Conservation (phyloP, 495 filamentous ascomycete species). For the Rhizodiscina lignyota region DNA sequence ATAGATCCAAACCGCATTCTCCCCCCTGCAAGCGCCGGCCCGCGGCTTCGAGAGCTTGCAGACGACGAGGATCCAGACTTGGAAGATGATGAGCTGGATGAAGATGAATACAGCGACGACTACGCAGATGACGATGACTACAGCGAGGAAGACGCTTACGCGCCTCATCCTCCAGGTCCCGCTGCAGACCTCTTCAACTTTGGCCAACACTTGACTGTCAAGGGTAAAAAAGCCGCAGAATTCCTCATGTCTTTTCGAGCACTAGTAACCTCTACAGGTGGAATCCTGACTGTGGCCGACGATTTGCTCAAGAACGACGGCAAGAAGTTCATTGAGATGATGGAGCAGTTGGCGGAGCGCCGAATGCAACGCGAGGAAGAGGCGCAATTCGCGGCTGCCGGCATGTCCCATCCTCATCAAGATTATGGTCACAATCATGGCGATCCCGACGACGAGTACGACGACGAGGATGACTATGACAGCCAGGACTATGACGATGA, state of each 20-base stretch:
- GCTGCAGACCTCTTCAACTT: constrained; percentile 85
- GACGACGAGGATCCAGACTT: constrained; percentile 46
- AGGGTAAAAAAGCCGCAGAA: constrained; percentile 46
- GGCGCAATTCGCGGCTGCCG: constrained; percentile 48
- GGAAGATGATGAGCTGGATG: constrained; percentile 38
- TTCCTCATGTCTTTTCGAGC: constrained; percentile 19
- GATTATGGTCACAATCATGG: constrained; percentile 28
- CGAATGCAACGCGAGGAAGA: constrained; percentile 95
- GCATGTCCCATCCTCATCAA: constrained; percentile 31
- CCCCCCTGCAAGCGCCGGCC: neutral
- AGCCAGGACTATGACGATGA: constrained; percentile 79
- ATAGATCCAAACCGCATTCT: constrained; percentile 27
- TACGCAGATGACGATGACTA: constrained; percentile 35
- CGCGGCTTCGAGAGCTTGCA: constrained; percentile 26
- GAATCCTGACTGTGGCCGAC: constrained; percentile 96
- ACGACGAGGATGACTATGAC: constrained; percentile 75
- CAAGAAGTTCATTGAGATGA: constrained; percentile 99
- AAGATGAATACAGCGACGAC: constrained; percentile 40
- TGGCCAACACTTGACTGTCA: constrained; percentile 88
- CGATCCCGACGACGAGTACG: constrained; percentile 49
- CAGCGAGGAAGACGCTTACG: constrained; percentile 37
- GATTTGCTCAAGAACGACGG: constrained; percentile 97
- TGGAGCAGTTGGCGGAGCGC: constrained; percentile 96
- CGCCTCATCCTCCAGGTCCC: constrained; percentile 31
- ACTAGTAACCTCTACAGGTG: constrained; percentile 46